These are phyloP conservation scores for Chlorella sp. DNA, from an alignment of 139 green algal genomes.

Conservation along the genomic window DNA sequence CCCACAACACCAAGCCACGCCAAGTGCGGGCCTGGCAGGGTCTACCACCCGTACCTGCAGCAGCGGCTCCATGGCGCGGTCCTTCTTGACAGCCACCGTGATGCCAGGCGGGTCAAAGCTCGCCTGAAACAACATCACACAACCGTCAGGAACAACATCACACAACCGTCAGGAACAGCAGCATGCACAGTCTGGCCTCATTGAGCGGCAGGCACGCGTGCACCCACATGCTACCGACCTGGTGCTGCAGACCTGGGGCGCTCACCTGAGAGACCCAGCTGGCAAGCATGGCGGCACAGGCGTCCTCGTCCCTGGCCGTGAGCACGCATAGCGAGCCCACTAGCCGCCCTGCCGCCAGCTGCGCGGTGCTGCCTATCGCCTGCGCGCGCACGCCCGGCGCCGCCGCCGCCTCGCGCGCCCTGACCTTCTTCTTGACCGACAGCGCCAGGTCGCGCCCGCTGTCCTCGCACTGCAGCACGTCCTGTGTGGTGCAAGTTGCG, in stretches of 20 bases:
- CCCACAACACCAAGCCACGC: no score
- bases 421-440: constrained; percentile 53
- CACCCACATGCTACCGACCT: no score
- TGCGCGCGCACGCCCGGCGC: background rate
- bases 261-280: constrained; percentile 82
- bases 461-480: constrained; percentile 82
- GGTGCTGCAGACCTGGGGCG: no score
- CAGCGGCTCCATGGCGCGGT: constrained; percentile 88
- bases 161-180: constrained; percentile 45
- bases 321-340: constrained; percentile 89
- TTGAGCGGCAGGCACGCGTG: no score
- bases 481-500: no score
- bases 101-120: constrained; percentile 87
- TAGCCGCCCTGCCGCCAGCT: constrained; percentile 82
- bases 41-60: constrained; percentile 83
- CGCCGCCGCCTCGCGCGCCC: constrained; percentile 16
- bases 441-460: constrained; percentile 81
- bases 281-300: constrained; percentile 81
- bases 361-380: constrained; percentile 25
- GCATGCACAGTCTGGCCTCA: no score
- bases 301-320: constrained; percentile 72
- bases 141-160: constrained; percentile 43
- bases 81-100: constrained; percentile 88
- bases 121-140: constrained; percentile 41
- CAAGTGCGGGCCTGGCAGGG: no score